Conservation (phyloP, 2,329 filamentous ascomycete species). For the Penicillium paneum region DNA sequence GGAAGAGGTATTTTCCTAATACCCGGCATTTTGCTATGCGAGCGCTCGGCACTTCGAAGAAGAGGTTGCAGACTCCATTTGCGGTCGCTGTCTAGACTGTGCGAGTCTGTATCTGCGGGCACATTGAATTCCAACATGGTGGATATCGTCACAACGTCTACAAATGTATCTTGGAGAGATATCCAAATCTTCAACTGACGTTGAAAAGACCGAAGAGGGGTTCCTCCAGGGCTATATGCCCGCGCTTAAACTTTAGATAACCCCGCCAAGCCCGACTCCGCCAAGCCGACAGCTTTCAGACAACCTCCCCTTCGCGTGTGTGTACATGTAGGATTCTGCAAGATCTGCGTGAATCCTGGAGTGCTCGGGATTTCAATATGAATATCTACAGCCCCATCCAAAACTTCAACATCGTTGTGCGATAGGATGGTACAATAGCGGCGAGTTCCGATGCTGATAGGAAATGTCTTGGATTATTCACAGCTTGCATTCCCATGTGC, state of each 20-base stretch:
- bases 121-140: neutral
- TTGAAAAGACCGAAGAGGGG: neutral
- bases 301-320: neutral
- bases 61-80: slow-evolving; percentile 33
- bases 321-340: neutral
- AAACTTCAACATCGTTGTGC: slow-evolving; percentile 1
- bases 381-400: neutral
- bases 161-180: neutral
- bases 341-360: neutral
- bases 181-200: neutral
- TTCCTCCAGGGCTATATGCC: neutral
- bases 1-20: slow-evolving; percentile 56
- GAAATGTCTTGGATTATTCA: slow-evolving; percentile 14
- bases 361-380: neutral
- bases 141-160: neutral
- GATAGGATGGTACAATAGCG: slow-evolving; percentile 13
- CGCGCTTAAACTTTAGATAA: neutral
- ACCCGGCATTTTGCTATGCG: slow-evolving; percentile 54
- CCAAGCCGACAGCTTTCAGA: neutral
- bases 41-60: slow-evolving; percentile 42
- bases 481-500: slow-evolving; percentile 11
- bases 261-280: neutral
- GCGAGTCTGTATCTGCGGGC: slow-evolving; percentile 5
- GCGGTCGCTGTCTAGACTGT: slow-evolving; percentile 13
- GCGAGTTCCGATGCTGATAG: slow-evolving; percentile 14